Evolutionary conservation across 2,329 filamentous ascomycete species (phyloP).

Genomic region (Pyrenochaeta sp.): DNA sequence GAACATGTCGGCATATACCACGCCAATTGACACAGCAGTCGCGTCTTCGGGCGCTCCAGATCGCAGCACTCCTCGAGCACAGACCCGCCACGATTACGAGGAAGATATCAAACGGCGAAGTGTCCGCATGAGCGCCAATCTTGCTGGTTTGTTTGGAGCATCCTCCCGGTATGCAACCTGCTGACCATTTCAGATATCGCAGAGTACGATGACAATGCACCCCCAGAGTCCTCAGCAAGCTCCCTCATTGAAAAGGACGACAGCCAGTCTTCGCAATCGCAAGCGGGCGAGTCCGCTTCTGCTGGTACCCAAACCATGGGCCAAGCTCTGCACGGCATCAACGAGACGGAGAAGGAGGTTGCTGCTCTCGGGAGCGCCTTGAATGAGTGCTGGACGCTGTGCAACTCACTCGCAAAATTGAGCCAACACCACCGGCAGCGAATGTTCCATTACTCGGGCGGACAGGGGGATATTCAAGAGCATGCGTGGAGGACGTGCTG

Average conservation of each 20-base stretch:
- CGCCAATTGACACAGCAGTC: conserved; percentile 78
- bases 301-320: conserved; percentile 50
- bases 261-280: conserved; percentile 40
- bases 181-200: conserved; percentile 53
- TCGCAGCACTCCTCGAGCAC: conserved; percentile 80
- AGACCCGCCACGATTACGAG: conserved; percentile 79
- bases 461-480: conserved; percentile 77
- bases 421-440: conserved; percentile 84
- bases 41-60: conserved; percentile 55
- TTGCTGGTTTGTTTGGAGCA: too few relatives aligned
- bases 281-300: conserved; percentile 30
- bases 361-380: conserved; percentile 76
- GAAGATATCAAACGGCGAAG: conserved; percentile 60
- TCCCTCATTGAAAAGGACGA: conserved; percentile 45
- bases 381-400: conserved; percentile 90
- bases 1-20: conserved; percentile 62
- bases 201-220: conserved; percentile 51
- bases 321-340: conserved; percentile 64
- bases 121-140: conserved; percentile 71
- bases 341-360: conserved; percentile 68
- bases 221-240: conserved; percentile 37
- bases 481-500: conserved; percentile 94
- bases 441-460: conserved; percentile 75
- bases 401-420: conserved; percentile 85
- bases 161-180: too few relatives aligned